These are phyloP conservation scores for Lodderomyces oxycetoniae DNA, from an alignment of 1,139 yeast species.

Conservation along the genomic window DNA sequence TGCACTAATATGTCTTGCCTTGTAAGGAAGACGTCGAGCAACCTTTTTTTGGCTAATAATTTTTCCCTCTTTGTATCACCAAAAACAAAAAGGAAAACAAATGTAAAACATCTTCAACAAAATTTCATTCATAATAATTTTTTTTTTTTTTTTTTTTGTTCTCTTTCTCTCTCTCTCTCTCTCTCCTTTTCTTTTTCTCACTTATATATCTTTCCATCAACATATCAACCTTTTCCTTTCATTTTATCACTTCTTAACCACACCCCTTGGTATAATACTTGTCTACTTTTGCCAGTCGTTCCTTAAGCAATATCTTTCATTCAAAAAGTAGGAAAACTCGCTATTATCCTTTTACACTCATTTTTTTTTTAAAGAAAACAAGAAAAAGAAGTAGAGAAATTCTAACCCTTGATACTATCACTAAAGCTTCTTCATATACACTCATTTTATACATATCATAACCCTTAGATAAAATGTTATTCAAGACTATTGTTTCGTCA, in stretches of 20 bases:
- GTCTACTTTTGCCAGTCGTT: no score
- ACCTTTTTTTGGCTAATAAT: no score
- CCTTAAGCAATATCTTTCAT: no score
- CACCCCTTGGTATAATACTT: no score
- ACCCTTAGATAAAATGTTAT: slow-evolving; percentile 38
- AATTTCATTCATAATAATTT: background rate
- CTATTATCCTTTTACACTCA: background rate
- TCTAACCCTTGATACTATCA: background rate
- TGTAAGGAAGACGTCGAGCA: no score
- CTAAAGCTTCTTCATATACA: background rate
- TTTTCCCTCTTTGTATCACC: no score
- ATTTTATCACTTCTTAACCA: background rate
- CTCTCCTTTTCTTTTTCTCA: no score
- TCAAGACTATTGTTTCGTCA: slow-evolving; percentile 37
- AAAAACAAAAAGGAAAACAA: no score
- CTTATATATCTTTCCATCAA: slow-evolving; percentile 1
- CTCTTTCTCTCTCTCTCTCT: background rate
- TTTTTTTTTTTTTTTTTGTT: background rate
- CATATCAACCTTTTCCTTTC: slow-evolving; percentile 1
- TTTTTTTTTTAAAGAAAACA: background rate
- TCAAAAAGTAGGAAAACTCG: background rate
- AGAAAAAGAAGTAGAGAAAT: background rate
- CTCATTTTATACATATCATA: slow-evolving; percentile 1
- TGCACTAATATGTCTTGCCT: no score
- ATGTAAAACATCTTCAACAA: no score